These are phyloP conservation scores for Chrysanthemum lavandulifolium DNA, from an alignment of 129 eudicot genomes.

Conservation along the genomic window DNA sequence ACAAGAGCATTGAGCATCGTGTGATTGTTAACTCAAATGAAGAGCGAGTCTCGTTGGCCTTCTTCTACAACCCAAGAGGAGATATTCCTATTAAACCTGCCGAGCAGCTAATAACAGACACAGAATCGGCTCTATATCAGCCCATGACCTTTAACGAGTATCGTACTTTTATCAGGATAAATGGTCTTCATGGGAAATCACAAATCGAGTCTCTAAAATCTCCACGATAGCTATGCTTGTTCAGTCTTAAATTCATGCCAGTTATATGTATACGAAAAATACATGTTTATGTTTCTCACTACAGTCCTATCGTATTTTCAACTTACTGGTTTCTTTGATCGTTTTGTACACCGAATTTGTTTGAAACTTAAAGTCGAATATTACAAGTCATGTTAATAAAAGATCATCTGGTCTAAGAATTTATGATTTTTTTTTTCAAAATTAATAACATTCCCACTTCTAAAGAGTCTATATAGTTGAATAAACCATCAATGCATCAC, in stretches of 20 bases:
- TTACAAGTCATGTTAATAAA: no score
- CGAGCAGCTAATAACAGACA: conserved; percentile 41
- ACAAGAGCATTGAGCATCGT: conserved; percentile 72
- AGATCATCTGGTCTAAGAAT: no score
- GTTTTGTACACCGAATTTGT: no score
- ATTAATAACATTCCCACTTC: no score
- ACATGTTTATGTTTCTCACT: background rate
- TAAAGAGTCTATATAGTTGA: no score
- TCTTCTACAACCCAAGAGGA: conserved; percentile 69
- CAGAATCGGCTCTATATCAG: conserved; percentile 39
- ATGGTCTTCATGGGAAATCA: conserved; percentile 61
- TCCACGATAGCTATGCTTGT: conserved; percentile 28
- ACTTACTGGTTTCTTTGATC: no score
- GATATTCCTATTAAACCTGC: conserved; percentile 55
- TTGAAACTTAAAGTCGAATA: no score
- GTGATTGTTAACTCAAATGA: conserved; percentile 54
- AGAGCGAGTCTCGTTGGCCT: conserved; percentile 66
- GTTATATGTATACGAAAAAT: background rate
- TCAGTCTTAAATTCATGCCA: background rate
- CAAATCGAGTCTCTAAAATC: conserved; percentile 58
- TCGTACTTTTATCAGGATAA: conserved; percentile 50
- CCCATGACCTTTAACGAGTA: conserved; percentile 57
- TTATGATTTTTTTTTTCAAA: no score
- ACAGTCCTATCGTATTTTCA: background rate
- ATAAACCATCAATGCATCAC: no score